Evolutionary conservation across 1,139 yeast species (phyloP).

Genomic region (Hansenula lynferdii): DNA sequence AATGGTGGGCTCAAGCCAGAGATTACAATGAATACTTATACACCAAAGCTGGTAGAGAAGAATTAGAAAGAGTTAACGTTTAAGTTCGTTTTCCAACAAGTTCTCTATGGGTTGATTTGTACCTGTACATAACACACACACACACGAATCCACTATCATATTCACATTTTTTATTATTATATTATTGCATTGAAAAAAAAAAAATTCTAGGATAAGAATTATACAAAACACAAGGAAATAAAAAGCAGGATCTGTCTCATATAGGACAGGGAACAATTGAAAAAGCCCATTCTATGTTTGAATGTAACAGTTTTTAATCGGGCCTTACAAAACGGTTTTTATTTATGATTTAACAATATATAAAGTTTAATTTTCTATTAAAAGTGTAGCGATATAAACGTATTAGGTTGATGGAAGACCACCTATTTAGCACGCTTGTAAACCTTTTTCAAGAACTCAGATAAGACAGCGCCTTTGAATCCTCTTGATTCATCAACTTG

Average conservation of each 20-base stretch:
- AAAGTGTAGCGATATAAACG: background rate
- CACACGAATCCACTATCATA: background rate
- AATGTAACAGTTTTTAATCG: background rate
- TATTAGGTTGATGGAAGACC: background rate
- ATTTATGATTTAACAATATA: background rate
- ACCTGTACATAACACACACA: background rate
- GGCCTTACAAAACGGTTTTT: background rate
- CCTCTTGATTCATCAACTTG: slow-evolving; percentile 86
- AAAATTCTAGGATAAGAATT: background rate
- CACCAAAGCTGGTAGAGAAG: slow-evolving; percentile 98
- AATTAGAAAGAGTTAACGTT: slow-evolving; percentile 75
- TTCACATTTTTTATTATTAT: background rate
- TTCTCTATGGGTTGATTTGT: too few species aligned
- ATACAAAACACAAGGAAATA: background rate
- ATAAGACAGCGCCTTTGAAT: slow-evolving; percentile 79
- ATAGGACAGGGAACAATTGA: too few species aligned
- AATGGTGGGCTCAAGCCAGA: slow-evolving; percentile 83
- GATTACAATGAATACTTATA: slow-evolving; percentile 92
- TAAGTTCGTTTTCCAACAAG: slow-evolving; percentile 28
- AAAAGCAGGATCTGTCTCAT: background rate
- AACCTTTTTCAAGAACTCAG: slow-evolving; percentile 81
- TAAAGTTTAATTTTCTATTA: background rate
- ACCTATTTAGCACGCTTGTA: slow-evolving; percentile 85
- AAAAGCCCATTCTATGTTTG: background rate
- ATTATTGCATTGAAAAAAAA: too few species aligned